Evolutionary conservation across 1,284 basidiomycete species (phyloP).

Genomic region (Puccinia brachypodii): DNA sequence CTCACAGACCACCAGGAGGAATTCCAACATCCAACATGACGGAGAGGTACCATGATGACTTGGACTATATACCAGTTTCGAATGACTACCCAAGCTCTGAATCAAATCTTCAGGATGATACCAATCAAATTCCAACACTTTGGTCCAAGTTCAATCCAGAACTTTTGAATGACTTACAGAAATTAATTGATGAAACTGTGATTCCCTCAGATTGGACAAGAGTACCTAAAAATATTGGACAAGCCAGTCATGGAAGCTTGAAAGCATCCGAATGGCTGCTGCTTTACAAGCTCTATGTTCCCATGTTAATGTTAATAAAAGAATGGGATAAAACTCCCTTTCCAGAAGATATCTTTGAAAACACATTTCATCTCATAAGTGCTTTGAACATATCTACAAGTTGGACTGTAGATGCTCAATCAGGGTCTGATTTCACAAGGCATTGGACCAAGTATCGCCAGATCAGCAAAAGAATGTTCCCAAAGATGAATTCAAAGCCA

Average conservation of each 20-base stretch:
- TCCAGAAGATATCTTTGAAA: background rate
- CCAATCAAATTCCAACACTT: background rate
- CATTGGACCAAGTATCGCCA: conserved; percentile 1
- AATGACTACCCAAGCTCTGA: background rate
- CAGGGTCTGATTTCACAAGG: background rate
- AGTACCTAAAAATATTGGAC: background rate
- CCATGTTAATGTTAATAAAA: background rate
- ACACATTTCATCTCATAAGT: background rate
- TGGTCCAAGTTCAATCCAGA: background rate
- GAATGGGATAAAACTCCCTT: background rate
- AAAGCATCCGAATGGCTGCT: conserved; percentile 29
- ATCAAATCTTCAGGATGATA: background rate
- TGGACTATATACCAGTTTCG: conserved; percentile 5
- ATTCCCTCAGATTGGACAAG: conserved; percentile 16
- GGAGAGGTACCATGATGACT: background rate
- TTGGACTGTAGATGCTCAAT: background rate
- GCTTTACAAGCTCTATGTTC: conserved; percentile 16
- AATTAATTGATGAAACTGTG: background rate
- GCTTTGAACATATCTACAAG: background rate
- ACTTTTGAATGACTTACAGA: background rate
- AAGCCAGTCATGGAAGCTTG: background rate
- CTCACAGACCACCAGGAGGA: background rate
- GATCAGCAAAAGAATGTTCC: background rate
- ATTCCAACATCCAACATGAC: background rate
- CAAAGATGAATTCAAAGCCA: background rate